Conservation (phyloP, 768 basidiomycete genomes). For the Rhodotorula sphaerocarpa region DNA sequence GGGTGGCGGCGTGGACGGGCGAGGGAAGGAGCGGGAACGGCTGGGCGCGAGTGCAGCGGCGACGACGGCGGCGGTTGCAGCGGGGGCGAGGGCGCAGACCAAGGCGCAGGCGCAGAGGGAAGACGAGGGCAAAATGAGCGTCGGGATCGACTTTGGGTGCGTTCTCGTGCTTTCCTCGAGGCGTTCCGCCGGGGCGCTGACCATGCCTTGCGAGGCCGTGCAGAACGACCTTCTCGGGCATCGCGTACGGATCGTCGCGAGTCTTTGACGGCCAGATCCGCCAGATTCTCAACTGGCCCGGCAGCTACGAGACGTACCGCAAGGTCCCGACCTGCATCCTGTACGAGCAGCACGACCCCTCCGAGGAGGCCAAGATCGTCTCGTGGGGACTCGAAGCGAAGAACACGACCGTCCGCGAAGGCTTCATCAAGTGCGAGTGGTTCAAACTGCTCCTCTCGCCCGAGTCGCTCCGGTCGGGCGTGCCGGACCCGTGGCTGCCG, state of each 20-base stretch:
- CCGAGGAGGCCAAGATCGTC: constrained; percentile 61
- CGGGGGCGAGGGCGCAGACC: background rate
- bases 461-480: constrained; percentile 60
- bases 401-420: constrained; percentile 61
- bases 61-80: background rate
- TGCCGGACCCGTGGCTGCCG: constrained; percentile 69
- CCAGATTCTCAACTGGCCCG: constrained; percentile 79
- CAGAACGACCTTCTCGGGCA: constrained; percentile 38
- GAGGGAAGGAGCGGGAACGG: background rate
- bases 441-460: constrained; percentile 86
- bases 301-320: constrained; percentile 73
- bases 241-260: constrained; percentile 70
- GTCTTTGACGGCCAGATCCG: constrained; percentile 70
- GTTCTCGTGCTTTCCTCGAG: background rate
- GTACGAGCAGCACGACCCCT: constrained; percentile 47
- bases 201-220: background rate
- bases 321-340: constrained; percentile 78
- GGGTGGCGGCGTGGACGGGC: no score
- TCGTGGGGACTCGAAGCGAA: constrained; percentile 86
- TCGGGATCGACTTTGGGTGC: constrained; percentile 20
- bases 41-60: background rate
- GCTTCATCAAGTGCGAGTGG: constrained; percentile 52
- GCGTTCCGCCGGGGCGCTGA: background rate
- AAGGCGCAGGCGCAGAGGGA: background rate
- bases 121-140: constrained; percentile 15